Percentiles rank a stretch among this genome's conserved stretches.
These are phyloP conservation scores for Deinandra increscens DNA, from an alignment of 129 eudicot genomes.

Conservation along the genomic window DNA sequence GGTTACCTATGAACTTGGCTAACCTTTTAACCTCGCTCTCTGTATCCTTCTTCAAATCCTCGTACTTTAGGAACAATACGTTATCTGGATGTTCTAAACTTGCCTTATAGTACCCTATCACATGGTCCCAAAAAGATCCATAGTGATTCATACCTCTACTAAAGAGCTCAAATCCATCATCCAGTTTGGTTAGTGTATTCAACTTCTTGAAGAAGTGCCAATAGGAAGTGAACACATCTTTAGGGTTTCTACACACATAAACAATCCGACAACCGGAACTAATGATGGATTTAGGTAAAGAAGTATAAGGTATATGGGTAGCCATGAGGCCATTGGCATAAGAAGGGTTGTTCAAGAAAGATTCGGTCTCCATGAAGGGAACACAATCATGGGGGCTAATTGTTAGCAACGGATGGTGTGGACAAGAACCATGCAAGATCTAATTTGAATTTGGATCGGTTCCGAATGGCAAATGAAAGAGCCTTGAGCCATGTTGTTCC, in stretches of 20 bases:
- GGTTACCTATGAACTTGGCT: slow-evolving; percentile 30
- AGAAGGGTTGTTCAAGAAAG: slow-evolving; percentile 1
- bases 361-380: slow-evolving; percentile 18
- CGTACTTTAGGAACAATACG: slow-evolving; percentile 13
- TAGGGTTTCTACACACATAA: too few relatives aligned
- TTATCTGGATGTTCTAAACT: slow-evolving; percentile 6
- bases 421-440: neutral
- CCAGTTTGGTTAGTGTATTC: slow-evolving; percentile 2
- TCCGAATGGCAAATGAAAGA: slow-evolving; percentile 24
- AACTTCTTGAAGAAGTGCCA: slow-evolving; percentile 8
- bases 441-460: slow-evolving; percentile 4
- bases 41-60: slow-evolving; percentile 14
- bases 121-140: slow-evolving; percentile 34
- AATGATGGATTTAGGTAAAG: slow-evolving; percentile 25
- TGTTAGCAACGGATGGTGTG: slow-evolving; percentile 32
- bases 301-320: slow-evolving; percentile 29
- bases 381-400: slow-evolving; percentile 38
- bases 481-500: slow-evolving; percentile 51
- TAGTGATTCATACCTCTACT: neutral
- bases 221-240: too few relatives aligned
- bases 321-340: slow-evolving; percentile 9
- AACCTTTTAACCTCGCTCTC: slow-evolving; percentile 15
- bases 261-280: too few relatives aligned
- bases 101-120: slow-evolving; percentile 32
- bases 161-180: slow-evolving; percentile 21